A percentile compares a stretch with the other conserved stretches of the same genome.
These are phyloP conservation scores for Aureococcus anophagefferens DNA, from an alignment of 108 stramenopile genomes.

Conservation along the genomic window DNA sequence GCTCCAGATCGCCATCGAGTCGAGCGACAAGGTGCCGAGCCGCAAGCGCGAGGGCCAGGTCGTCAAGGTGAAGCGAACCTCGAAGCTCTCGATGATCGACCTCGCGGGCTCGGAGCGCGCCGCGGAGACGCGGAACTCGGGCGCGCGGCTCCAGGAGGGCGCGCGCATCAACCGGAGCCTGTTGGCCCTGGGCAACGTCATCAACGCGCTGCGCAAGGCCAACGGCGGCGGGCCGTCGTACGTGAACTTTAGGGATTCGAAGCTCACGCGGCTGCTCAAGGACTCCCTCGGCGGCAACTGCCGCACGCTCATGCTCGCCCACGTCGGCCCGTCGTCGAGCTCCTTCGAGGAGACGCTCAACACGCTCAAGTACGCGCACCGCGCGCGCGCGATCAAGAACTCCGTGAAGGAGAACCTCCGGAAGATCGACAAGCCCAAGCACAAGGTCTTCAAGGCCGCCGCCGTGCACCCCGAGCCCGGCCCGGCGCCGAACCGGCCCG, in stretches of 20 bases:
- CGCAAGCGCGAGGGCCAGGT: neutral
- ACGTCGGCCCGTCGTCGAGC: conserved; percentile 40
- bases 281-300: conserved; percentile 52
- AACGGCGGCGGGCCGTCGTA: conserved; percentile 7
- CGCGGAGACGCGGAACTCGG: conserved; percentile 48
- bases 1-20: conserved; percentile 41
- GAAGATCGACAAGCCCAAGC: neutral
- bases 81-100: conserved; percentile 32
- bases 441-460: neutral
- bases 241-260: conserved; percentile 52
- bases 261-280: conserved; percentile 48
- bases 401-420: conserved; percentile 3
- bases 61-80: neutral
- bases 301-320: conserved; percentile 51
- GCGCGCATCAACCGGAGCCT: conserved; percentile 92
- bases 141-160: conserved; percentile 79
- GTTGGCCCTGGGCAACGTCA: conserved; percentile 90
- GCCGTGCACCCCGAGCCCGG: neutral
- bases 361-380: conserved; percentile 45
- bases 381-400: conserved; percentile 39
- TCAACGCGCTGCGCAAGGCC: conserved; percentile 77
- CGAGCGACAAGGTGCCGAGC: neutral
- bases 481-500: neutral
- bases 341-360: conserved; percentile 49
- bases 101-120: conserved; percentile 58